phyloP scores from a whole-genome alignment of 179 eudicot species.

The Corrigiola litoralis region DNA sequence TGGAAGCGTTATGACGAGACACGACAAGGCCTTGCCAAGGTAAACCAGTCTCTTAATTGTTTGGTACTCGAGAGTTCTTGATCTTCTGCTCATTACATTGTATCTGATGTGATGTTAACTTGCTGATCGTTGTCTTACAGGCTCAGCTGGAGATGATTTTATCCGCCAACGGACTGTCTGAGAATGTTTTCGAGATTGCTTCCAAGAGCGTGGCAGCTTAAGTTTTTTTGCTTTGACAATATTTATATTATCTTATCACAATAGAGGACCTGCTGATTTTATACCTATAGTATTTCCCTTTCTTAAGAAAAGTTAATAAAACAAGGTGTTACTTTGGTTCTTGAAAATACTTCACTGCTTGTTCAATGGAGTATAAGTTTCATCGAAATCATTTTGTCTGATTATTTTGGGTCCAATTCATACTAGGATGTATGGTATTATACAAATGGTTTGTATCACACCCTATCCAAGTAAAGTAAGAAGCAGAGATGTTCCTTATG shows the following conservation, averaged over 20 bases:
- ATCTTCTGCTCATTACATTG: neutral
- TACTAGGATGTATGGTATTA: no score
- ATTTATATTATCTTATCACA: neutral
- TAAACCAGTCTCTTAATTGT: conserved; percentile 14
- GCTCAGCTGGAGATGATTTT: conserved; percentile 91
- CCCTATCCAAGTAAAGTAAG: no score
- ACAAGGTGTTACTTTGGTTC: no score
- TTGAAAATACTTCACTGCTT: neutral
- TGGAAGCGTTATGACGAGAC: conserved; percentile 91
- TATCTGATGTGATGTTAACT: neutral
- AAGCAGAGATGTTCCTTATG: no score
- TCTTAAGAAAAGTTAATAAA: neutral
- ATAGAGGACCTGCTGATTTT: neutral
- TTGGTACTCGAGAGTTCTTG: neutral
- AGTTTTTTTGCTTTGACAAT: conserved; percentile 15
- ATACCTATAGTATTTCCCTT: neutral
- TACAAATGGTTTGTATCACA: no score
- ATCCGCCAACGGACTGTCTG: conserved; percentile 79
- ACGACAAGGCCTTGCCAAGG: conserved; percentile 86
- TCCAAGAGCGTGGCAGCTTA: conserved; percentile 92
- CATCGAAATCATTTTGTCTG: no score
- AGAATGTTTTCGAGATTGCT: conserved; percentile 93
- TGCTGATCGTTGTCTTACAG: conserved; percentile 31
- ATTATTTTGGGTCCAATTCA: no score
- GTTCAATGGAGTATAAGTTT: neutral